phyloP scores from a whole-genome alignment of 192 early-diverging fungal species.

The Entomortierella beljakovae region DNA sequence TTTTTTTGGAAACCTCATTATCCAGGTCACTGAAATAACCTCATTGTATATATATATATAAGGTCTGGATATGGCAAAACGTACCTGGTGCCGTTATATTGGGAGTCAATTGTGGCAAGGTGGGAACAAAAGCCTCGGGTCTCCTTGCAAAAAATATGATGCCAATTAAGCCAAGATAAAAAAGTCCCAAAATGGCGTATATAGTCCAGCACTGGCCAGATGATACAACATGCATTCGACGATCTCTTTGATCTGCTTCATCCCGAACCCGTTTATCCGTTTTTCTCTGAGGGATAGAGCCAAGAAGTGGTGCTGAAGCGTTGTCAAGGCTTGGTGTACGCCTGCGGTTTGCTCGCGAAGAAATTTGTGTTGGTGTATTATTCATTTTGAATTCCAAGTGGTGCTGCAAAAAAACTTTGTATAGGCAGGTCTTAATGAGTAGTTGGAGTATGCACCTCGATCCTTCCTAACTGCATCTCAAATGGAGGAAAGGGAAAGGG shows the following conservation, averaged over 20 bases:
- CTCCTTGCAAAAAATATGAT: constrained; percentile 19
- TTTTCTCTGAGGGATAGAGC: constrained; percentile 29
- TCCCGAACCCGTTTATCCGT: constrained; percentile 26
- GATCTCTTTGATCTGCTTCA: constrained; percentile 23
- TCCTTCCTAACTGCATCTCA: not conserved
- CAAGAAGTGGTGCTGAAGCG: constrained; percentile 26
- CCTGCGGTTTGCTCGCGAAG: constrained; percentile 46
- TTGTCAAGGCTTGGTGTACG: constrained; percentile 43
- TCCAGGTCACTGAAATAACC: constrained; percentile 2
- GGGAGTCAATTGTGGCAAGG: constrained; percentile 23
- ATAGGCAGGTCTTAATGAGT: not conserved
- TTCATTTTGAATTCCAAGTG: constrained; percentile 12
- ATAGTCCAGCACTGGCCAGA: constrained; percentile 32
- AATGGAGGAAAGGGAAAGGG: not conserved
- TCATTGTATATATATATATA: not conserved
- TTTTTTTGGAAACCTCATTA: too few species aligned
- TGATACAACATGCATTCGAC: constrained; percentile 23
- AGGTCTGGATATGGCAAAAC: too few species aligned
- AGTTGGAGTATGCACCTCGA: not conserved
- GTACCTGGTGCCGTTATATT: constrained; percentile 29
- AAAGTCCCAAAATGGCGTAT: constrained; percentile 14
- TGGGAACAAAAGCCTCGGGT: constrained; percentile 16
- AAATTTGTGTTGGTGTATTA: constrained; percentile 30
- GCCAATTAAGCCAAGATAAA: constrained; percentile 17
- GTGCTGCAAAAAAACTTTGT: not conserved